phyloP scores from a whole-genome alignment of 768 basidiomycete genomes.

The Nidula microcarpa region DNA sequence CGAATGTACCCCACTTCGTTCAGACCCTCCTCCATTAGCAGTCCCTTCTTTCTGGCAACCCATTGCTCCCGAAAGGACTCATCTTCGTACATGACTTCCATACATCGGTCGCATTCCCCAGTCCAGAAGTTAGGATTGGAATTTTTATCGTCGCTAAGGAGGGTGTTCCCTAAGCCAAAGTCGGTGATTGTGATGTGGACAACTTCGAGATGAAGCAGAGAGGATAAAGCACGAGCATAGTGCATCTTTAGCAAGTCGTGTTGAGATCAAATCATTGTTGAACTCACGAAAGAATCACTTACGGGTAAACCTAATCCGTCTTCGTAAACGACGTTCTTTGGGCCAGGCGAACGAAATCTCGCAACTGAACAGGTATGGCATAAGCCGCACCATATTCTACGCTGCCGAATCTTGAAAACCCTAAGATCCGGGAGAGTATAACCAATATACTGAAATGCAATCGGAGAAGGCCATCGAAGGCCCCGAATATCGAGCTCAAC shows the following conservation, averaged over 20 bases:
- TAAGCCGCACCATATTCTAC: constrained; percentile 29
- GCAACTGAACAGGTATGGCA: constrained; percentile 26
- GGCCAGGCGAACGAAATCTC: constrained; percentile 17
- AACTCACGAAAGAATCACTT: constrained; percentile 4
- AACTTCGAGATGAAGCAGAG: constrained; percentile 19
- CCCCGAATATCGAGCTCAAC: constrained; percentile 25
- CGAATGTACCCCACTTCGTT: constrained; percentile 12
- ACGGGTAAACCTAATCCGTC: constrained; percentile 32
- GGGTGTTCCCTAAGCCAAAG: constrained; percentile 13
- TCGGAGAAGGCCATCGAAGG: constrained; percentile 26
- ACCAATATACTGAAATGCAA: constrained; percentile 16
- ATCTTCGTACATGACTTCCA: constrained; percentile 30
- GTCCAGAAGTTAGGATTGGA: constrained; percentile 23
- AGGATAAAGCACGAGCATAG: constrained; percentile 22
- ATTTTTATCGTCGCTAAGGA: constrained; percentile 11
- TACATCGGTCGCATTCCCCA: constrained; percentile 34
- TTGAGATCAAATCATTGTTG: neutral
- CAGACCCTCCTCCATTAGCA: constrained; percentile 1
- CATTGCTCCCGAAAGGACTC: constrained; percentile 21
- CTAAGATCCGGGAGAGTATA: constrained; percentile 16
- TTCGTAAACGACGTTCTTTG: constrained; percentile 21
- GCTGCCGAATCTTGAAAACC: constrained; percentile 18
- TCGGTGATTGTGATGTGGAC: constrained; percentile 26
- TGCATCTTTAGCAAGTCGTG: constrained; percentile 20
- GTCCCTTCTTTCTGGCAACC: constrained; percentile 25